phyloP scores from a whole-genome alignment of 2,329 filamentous ascomycete species.

The Sclerotinia trifoliorum region DNA sequence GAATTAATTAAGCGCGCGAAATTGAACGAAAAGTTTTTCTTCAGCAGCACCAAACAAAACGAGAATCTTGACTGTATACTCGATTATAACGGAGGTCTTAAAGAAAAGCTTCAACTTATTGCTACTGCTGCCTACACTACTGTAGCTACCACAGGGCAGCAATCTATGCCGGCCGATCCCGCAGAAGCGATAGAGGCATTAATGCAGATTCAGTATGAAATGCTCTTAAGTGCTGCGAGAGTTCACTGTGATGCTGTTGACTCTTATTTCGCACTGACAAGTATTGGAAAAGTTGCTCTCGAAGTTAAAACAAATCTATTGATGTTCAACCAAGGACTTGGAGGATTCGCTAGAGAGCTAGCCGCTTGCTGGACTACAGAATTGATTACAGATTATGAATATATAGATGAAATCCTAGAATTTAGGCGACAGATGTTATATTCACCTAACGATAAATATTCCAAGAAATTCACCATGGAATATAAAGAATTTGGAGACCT shows the following conservation, averaged over 20 bases:
- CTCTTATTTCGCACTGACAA: neutral
- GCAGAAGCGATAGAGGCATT: neutral
- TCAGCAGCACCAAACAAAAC: neutral
- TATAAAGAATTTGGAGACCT: neutral
- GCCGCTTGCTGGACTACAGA: neutral
- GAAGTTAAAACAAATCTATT: neutral
- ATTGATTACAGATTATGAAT: neutral
- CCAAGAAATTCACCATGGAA: neutral
- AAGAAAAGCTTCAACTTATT: neutral
- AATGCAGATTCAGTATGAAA: neutral
- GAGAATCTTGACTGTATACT: neutral
- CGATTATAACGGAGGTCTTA: neutral
- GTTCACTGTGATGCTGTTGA: neutral
- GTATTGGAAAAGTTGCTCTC: neutral
- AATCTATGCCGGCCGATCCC: neutral
- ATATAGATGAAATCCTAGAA: constrained; percentile 3
- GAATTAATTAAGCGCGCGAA: neutral
- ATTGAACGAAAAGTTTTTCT: neutral
- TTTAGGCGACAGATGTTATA: constrained; percentile 1
- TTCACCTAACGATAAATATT: neutral
- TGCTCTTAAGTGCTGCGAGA: neutral
- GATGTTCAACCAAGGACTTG: constrained; percentile 1
- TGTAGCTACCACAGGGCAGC: neutral
- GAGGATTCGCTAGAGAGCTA: neutral
- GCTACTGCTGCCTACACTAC: neutral